phyloP scores from a whole-genome alignment of 2,329 filamentous ascomycete species.

The Curvularia hawaiiensis region DNA sequence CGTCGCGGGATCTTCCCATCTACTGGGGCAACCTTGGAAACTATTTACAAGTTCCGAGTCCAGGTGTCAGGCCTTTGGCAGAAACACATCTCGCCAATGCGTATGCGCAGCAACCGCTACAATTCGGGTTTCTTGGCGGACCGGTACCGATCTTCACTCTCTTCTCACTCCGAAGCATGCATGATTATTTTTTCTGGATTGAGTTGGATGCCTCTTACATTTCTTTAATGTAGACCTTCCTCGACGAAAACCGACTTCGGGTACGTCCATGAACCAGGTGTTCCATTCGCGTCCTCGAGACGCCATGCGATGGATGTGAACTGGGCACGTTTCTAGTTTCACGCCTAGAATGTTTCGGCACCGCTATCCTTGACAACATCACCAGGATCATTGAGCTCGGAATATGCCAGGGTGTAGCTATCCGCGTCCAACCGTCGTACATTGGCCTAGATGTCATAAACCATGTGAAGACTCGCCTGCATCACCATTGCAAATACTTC shows the following conservation, averaged over 20 bases:
- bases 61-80: not conserved
- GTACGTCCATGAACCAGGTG: too few relatives aligned
- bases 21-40: conserved; percentile 9
- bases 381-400: conserved; percentile 7
- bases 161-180: not conserved
- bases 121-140: not conserved
- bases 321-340: conserved; percentile 19
- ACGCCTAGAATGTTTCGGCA: conserved; percentile 36
- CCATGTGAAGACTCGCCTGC: conserved; percentile 17
- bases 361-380: conserved; percentile 5
- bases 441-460: conserved; percentile 1
- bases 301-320: conserved; percentile 2
- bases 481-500: conserved; percentile 4
- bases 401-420: conserved; percentile 17
- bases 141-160: not conserved
- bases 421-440: conserved; percentile 4
- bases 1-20: conserved; percentile 10
- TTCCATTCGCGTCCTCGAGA: not conserved
- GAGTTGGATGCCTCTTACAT: not conserved
- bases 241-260: not conserved
- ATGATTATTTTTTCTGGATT: not conserved
- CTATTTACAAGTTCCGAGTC: not conserved
- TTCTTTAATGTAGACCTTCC: too few relatives aligned
- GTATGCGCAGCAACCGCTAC: not conserved
- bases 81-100: not conserved